Evolutionary conservation across 1,284 basidiomycete species (phyloP), one percentile per base, ranked within the genome.

Genomic region (Anthracocystis panici-leucophaei): DNA sequence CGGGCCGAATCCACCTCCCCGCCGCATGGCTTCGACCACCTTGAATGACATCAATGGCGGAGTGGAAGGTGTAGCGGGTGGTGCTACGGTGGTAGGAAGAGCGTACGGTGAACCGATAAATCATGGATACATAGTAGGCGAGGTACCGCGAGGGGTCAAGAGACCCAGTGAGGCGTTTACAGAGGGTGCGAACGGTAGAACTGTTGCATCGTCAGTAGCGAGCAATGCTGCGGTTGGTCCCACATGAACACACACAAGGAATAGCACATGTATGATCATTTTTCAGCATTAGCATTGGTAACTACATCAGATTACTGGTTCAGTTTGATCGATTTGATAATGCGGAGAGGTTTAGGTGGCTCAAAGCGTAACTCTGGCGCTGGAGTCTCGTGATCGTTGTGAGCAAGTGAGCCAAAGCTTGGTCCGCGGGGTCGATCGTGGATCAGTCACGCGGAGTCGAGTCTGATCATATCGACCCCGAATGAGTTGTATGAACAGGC

Each of bases 101-200:
- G 63, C 68, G 11, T 40, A 16, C 2, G 63, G 68, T 14, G 58
- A 71, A 23, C 44, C 50, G 9, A 45, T 62, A 16, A 59, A 63
- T 38, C 63, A 71, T 31, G 57, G 33, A 1, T 65, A 31, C 25
- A 27, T 71, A 11, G 23, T 49, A n/a, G 49, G 18, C 21, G 45
- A 57, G 1, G 6, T 21, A 6, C 16, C 20, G 35, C 20, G 58
- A 14, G 65, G 65, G 3, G 33, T 71, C 38, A 71, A 71, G 54
- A 29, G 68, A 14, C 44, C 62, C 11, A 61, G n/a, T 44, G 68
- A 62, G 8, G 25, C 18, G 9, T 21, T 52, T 14, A 29, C 21
- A 23, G 42, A 35, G 3, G 54, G 12, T 35, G 29, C n/a, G n/a
- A 44, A 45, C 33, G 54, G 54, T 8, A 12, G 54, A 18, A 3